Conservation (phyloP, 192 early-diverging fungal species). For the Backusella macrospora region DNA sequence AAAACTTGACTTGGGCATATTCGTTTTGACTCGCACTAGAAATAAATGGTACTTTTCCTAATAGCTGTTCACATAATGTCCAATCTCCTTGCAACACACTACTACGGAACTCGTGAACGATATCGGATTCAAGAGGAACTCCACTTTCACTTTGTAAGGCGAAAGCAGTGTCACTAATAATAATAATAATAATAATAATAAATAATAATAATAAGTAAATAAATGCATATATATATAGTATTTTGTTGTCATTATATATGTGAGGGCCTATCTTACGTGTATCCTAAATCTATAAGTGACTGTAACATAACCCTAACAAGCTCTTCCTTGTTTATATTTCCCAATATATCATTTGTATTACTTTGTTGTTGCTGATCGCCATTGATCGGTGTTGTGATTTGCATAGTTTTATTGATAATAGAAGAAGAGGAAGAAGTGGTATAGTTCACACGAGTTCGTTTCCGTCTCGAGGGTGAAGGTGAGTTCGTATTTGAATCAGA, state of each 20-base stretch:
- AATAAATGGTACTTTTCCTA: slow-evolving; percentile 45
- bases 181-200: no score
- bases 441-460: slow-evolving; percentile 17
- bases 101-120: slow-evolving; percentile 70
- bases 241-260: background rate
- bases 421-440: background rate
- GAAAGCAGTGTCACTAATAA: slow-evolving; percentile 69
- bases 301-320: slow-evolving; percentile 90
- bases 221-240: slow-evolving; percentile 6
- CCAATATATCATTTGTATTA: background rate
- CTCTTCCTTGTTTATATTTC: slow-evolving; percentile 58
- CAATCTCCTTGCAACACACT: slow-evolving; percentile 80
- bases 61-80: slow-evolving; percentile 62
- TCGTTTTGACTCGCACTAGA: background rate
- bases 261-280: slow-evolving; percentile 53
- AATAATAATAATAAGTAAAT: slow-evolving; percentile 18
- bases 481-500: background rate
- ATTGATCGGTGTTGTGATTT: background rate
- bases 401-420: background rate
- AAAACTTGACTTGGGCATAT: slow-evolving; percentile 58
- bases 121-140: slow-evolving; percentile 70
- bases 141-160: slow-evolving; percentile 82
- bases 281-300: slow-evolving; percentile 80
- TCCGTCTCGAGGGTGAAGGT: slow-evolving; percentile 1
- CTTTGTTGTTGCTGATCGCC: background rate